These are phyloP conservation scores for Fraxinus pennsylvanica DNA, from an alignment of 257 asterid genomes.

Conservation along the genomic window DNA sequence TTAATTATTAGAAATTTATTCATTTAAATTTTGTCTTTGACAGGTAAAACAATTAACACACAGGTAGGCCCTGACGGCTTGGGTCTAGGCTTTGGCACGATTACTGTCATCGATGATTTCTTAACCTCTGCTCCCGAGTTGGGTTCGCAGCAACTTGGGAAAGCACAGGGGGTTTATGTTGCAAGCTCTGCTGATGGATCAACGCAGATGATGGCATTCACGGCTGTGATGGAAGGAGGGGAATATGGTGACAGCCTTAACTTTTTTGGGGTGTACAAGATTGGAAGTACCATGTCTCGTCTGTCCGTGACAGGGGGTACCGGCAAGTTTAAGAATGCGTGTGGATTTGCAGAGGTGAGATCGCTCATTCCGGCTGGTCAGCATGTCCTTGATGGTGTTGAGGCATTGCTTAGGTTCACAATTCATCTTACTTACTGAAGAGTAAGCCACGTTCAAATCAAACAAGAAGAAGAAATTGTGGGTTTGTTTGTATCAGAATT, in stretches of 20 bases:
- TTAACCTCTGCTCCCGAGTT: conserved; percentile 46
- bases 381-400: conserved; percentile 50
- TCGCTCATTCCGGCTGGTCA: conserved; percentile 53
- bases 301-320: conserved; percentile 52
- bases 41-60: conserved; percentile 6
- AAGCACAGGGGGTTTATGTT: conserved; percentile 54
- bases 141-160: conserved; percentile 44
- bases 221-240: conserved; percentile 58
- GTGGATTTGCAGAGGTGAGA: conserved; percentile 52
- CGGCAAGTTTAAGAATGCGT: conserved; percentile 53
- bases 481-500: conserved; percentile 27
- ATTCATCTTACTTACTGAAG: conserved; percentile 43
- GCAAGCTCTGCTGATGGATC: conserved; percentile 55
- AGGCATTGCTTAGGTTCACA: conserved; percentile 46
- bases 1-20: not conserved
- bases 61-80: conserved; percentile 49
- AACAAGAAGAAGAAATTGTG: not conserved
- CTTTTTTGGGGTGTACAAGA: conserved; percentile 50
- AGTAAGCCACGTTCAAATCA: no score
- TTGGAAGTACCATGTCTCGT: conserved; percentile 50
- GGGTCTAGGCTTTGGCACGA: conserved; percentile 56
- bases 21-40: not conserved
- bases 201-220: conserved; percentile 56
- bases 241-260: conserved; percentile 53
- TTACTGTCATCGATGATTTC: conserved; percentile 52